Base-by-base conservation (phyloP, 2,329 filamentous ascomycete species). In the Pseudomassariella vexata region DNA sequence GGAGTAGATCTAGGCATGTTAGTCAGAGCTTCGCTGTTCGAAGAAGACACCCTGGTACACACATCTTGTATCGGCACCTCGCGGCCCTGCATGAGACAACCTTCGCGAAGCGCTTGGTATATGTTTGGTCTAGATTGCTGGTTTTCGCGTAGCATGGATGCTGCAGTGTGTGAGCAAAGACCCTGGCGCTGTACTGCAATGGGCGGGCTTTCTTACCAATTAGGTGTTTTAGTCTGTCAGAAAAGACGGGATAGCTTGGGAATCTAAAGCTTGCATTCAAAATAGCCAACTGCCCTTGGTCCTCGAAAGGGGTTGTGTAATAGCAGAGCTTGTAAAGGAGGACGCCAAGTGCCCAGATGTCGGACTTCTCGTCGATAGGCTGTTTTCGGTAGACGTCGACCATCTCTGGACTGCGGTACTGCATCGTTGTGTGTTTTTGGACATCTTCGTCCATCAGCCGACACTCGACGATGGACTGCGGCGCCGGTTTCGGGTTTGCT, bases 371-470 rank as follows among this genome's bases (percentile, higher is more conserved):
- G 53, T 98, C 87, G 53, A 98, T 95, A 1, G 92, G 88, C 48
- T 89, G 86, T 59, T 94, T 95, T 41, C 89, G 75, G 62, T 95
- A 98, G 16, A 98, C 92, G 52, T 98, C 92, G 39, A 98, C 82
- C 92, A 98, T 98, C 62, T 98, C 92, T 5, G 92, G 92, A 55
- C 90, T 96, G 45, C 92, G 76, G 57, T 98, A 98, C 58, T 98
- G 92, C 61, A 98, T 73, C 1, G 92, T 98, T 1, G 92, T 98
- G 56, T 98, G 90, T 50, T 86, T 85, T 60, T 96, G 92, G 9
- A 98, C 82, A 59, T 98, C 92, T 54, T 98, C 92, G 59, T 98
- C 92, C 52, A 96, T 87, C 47, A 94, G 60, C 36, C 90, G 80
- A 45, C 90, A 95, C 60, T 98, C 92, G 23, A 81, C 79, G 6